These are phyloP conservation scores for Apiotrichum mycotoxinovorans DNA, from an alignment of 1,284 basidiomycete genomes.

Conservation along the genomic window DNA sequence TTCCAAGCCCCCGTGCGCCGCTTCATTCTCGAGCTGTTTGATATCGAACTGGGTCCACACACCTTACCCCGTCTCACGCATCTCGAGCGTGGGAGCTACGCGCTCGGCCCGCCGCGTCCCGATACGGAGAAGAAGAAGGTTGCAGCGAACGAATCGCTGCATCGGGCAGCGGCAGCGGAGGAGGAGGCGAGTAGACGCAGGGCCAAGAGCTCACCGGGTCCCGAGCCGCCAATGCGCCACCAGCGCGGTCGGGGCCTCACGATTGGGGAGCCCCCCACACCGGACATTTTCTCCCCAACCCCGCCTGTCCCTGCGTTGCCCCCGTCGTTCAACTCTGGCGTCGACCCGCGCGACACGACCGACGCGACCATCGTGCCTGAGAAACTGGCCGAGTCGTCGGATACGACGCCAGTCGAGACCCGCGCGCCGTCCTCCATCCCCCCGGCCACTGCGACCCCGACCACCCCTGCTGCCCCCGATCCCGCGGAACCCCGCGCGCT, in stretches of 20 bases:
- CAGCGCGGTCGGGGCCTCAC: slow-evolving; percentile 8
- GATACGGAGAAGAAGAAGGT: slow-evolving; percentile 4
- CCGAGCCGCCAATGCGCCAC: slow-evolving; percentile 6
- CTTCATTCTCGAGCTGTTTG: slow-evolving; percentile 90
- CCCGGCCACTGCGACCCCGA: neutral
- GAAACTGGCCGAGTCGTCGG: neutral
- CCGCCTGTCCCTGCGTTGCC: neutral
- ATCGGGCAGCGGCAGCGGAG: neutral
- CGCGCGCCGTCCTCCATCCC: neutral
- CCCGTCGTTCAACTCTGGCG: neutral
- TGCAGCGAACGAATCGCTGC: neutral
- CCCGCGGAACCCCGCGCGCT: neutral
- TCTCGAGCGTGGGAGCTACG: slow-evolving; percentile 25
- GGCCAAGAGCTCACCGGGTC: slow-evolving; percentile 12
- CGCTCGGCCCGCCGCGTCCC: slow-evolving; percentile 5
- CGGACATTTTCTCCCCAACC: neutral
- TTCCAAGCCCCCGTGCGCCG: slow-evolving; percentile 85
- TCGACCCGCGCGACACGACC: neutral
- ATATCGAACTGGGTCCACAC: slow-evolving; percentile 59
- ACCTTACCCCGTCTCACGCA: slow-evolving; percentile 31
- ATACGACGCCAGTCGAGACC: neutral
- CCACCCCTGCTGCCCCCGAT: neutral
- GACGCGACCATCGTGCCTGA: neutral
- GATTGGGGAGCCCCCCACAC: neutral
- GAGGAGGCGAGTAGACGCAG: slow-evolving; percentile 10